Evolutionary conservation across 306 rosid species (phyloP).

Genomic region (Castanea crenata): DNA sequence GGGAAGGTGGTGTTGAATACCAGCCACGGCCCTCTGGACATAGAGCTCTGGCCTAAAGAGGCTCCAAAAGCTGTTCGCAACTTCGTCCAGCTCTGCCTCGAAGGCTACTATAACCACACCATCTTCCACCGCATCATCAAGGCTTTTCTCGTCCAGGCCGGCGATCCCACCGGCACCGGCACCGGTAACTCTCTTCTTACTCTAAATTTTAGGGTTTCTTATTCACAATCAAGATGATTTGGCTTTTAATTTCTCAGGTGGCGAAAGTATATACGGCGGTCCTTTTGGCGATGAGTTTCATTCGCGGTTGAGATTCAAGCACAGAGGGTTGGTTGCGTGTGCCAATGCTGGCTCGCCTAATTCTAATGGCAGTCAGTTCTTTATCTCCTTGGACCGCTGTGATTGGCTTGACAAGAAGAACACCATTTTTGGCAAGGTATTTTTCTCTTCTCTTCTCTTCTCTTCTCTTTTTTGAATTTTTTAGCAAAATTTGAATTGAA

Average conservation of each 20-base stretch:
- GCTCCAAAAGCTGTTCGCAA: slow-evolving; percentile 93
- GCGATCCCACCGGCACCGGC: slow-evolving; percentile 92
- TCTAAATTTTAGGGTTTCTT: not conserved
- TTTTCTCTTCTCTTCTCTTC: not conserved
- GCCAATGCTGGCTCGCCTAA: slow-evolving; percentile 70
- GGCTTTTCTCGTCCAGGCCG: slow-evolving; percentile 79
- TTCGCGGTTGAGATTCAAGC: slow-evolving; percentile 87
- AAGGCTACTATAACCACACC: slow-evolving; percentile 72
- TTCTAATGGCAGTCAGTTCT: slow-evolving; percentile 92
- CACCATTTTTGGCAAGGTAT: slow-evolving; percentile 85
- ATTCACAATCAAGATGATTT: not conserved
- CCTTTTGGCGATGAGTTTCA: slow-evolving; percentile 82
- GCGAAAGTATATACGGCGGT: slow-evolving; percentile 81
- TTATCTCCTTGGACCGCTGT: slow-evolving; percentile 67
- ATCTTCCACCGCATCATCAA: slow-evolving; percentile 85
- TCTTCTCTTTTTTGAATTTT: not conserved
- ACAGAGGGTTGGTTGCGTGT: slow-evolving; percentile 86
- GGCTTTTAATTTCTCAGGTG: slow-evolving; percentile 42
- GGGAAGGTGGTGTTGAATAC: slow-evolving; percentile 87
- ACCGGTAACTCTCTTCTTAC: slow-evolving; percentile 42
- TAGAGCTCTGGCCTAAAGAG: slow-evolving; percentile 96
- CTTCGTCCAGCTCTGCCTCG: slow-evolving; percentile 98
- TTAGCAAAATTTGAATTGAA: slow-evolving; percentile 2
- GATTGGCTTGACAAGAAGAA: slow-evolving; percentile 85
- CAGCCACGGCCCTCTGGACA: slow-evolving; percentile 83